phyloP scores from a whole-genome alignment of 2,329 filamentous ascomycete genomes.

The Colletotrichum spinosum region DNA sequence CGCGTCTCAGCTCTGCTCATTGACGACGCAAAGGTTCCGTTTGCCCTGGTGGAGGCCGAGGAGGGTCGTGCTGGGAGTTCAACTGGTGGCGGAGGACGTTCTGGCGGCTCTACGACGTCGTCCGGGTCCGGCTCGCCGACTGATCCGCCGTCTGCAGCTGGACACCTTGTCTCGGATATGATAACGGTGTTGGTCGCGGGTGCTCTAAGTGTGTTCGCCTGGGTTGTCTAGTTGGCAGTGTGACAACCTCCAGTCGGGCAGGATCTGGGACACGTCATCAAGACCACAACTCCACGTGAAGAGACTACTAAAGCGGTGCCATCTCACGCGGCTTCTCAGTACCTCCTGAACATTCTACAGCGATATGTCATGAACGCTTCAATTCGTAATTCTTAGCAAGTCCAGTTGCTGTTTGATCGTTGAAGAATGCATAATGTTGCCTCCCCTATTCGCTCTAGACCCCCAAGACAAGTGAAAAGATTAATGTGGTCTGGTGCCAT shows the following conservation, averaged over 20 bases:
- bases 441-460: no score
- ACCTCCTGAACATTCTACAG: no score
- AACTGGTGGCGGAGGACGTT: background rate
- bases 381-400: no score
- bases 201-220: background rate
- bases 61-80: background rate
- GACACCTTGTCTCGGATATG: background rate
- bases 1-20: conserved; percentile 53
- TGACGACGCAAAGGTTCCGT: conserved; percentile 24
- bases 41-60: background rate
- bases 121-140: background rate
- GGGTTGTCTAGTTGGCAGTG: background rate
- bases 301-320: no score
- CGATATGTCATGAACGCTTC: no score
- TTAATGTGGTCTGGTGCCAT: background rate
- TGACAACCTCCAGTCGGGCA: no score
- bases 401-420: no score
- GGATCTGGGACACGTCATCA: no score
- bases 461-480: no score
- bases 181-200: background rate
- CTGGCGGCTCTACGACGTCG: background rate
- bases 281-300: no score
- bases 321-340: no score
- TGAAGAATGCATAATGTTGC: no score
- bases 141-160: background rate